These are phyloP conservation scores for Solanum aculeatissimum DNA, from an alignment of 305 asterid species.

Conservation along the genomic window DNA sequence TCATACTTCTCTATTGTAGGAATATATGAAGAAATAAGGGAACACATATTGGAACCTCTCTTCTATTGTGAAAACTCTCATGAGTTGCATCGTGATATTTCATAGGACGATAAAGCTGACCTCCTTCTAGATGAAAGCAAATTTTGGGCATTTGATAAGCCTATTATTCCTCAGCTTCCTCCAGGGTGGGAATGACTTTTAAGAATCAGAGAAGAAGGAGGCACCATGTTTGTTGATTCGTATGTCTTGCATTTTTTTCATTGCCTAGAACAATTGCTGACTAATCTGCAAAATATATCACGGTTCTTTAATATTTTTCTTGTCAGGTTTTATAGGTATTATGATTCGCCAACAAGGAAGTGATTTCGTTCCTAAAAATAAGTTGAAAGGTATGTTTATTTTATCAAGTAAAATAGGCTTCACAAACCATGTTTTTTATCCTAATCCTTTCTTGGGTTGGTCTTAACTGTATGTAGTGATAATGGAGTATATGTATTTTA, in stretches of 20 bases:
- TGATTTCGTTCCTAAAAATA: constrained; percentile 57
- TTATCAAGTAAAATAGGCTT: neutral
- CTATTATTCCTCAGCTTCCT: constrained; percentile 72
- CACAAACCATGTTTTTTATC: neutral
- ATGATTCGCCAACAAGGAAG: constrained; percentile 54
- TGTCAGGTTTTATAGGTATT: constrained; percentile 39
- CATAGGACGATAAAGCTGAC: constrained; percentile 50
- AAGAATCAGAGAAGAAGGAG: constrained; percentile 65
- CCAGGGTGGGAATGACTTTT: constrained; percentile 71
- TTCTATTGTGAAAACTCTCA: constrained; percentile 50
- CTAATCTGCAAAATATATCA: neutral
- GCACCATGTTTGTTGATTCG: constrained; percentile 85
- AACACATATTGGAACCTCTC: neutral
- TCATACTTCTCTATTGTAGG: neutral
- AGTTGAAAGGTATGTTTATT: constrained; percentile 30
- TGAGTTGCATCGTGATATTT: constrained; percentile 43
- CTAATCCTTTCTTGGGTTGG: neutral
- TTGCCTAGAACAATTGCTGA: neutral
- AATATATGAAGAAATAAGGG: too few relatives aligned
- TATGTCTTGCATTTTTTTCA: constrained; percentile 24
- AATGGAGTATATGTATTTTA: too few relatives aligned
- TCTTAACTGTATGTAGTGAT: neutral
- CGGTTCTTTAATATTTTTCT: neutral
- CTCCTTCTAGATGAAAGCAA: constrained; percentile 61
- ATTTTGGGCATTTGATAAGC: constrained; percentile 87